Evolutionary conservation across 441 rosid genomes (phyloP).

Genomic region (Theobroma grandiflorum): DNA sequence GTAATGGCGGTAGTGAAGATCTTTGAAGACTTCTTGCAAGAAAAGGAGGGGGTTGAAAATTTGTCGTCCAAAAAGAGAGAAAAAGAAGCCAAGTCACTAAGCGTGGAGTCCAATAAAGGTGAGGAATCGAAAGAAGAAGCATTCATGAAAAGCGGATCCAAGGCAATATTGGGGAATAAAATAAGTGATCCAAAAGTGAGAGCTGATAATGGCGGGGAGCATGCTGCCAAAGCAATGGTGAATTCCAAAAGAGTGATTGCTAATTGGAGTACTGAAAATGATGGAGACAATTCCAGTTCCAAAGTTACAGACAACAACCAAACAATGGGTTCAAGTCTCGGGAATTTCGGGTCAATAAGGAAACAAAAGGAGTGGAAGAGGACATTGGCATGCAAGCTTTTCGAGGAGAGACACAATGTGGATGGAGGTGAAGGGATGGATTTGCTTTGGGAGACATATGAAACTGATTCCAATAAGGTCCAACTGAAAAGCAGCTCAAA

Average conservation of each 20-base stretch:
- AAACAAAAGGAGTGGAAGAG: constrained; percentile 92
- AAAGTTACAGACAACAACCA: constrained; percentile 25
- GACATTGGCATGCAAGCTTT: constrained; percentile 90
- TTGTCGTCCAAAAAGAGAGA: constrained; percentile 36
- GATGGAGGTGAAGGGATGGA: constrained; percentile 90
- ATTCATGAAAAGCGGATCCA: constrained; percentile 61
- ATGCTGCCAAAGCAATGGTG: constrained; percentile 40
- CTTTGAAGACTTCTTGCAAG: constrained; percentile 42
- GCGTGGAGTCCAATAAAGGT: constrained; percentile 47
- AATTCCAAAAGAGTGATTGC: constrained; percentile 35
- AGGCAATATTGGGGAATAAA: constrained; percentile 34
- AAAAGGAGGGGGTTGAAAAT: constrained; percentile 43
- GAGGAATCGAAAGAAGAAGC: constrained; percentile 35
- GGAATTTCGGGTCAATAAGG: constrained; percentile 80
- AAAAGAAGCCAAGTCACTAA: constrained; percentile 50
- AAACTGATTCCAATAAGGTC: constrained; percentile 53
- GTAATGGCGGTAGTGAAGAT: constrained; percentile 39
- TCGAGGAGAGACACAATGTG: constrained; percentile 78
- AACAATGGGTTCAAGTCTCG: constrained; percentile 38
- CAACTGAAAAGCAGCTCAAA: constrained; percentile 42
- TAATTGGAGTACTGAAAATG: constrained; percentile 31
- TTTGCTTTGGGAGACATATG: constrained; percentile 89
- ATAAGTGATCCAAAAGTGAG: constrained; percentile 34
- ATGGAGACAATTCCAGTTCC: constrained; percentile 30
- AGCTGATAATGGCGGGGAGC: constrained; percentile 30